Percentiles rank a stretch among this genome's conserved stretches.
Conservation (phyloP, 2,329 filamentous ascomycete species). For the Trichoderma oligosporum region DNA sequence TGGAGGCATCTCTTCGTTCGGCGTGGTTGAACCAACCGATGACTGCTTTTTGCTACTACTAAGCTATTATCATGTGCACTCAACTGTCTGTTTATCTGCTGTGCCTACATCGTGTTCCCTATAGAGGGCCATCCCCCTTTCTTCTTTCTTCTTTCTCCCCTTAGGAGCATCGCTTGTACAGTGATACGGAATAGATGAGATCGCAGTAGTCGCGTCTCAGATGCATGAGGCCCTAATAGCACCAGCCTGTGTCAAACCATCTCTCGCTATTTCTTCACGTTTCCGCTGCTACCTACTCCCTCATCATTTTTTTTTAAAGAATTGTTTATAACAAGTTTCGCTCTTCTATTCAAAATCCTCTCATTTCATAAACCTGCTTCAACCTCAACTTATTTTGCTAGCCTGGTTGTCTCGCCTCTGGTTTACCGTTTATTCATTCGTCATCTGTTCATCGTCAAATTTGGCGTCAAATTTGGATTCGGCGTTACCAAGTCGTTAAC, state of each 20-base stretch:
- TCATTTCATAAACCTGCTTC: neutral
- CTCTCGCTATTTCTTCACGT: slow-evolving; percentile 6
- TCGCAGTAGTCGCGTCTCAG: neutral
- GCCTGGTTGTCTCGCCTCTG: neutral
- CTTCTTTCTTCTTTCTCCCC: neutral
- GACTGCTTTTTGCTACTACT: slow-evolving; percentile 4
- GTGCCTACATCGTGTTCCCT: slow-evolving; percentile 7
- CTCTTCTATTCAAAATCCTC: neutral
- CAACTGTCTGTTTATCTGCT: slow-evolving; percentile 6
- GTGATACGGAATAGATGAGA: slow-evolving; percentile 8
- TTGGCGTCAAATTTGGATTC: slow-evolving; percentile 26
- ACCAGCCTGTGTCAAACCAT: slow-evolving; percentile 9
- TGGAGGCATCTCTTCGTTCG: slow-evolving; percentile 8
- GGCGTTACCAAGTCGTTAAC: slow-evolving; percentile 45
- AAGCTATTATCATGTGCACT: slow-evolving; percentile 1
- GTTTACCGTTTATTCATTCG: slow-evolving; percentile 11
- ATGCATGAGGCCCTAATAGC: slow-evolving; percentile 8
- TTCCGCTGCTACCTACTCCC: slow-evolving; percentile 1
- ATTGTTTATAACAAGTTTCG: neutral
- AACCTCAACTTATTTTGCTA: neutral
- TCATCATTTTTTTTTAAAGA: neutral
- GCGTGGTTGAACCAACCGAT: neutral
- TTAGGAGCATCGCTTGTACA: neutral
- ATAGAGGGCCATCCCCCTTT: neutral
- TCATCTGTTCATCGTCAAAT: slow-evolving; percentile 26